Conservation (phyloP, 345 rosid species). For the Dipteronia sinensis region DNA sequence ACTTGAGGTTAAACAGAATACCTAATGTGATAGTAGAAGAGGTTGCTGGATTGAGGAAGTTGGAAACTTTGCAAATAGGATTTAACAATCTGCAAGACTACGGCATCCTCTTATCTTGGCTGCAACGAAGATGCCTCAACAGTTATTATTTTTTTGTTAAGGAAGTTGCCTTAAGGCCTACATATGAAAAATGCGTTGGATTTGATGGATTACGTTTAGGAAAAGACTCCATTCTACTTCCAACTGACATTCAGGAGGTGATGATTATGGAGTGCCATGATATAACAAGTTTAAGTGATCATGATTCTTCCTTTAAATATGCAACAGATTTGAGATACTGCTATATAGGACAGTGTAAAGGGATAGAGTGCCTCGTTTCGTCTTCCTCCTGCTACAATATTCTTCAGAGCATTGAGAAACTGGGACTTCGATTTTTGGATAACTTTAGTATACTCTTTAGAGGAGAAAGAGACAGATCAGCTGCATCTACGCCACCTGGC, state of each 20-base stretch:
- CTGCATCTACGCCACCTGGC: too few relatives aligned
- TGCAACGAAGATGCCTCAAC: background rate
- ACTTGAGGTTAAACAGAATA: background rate
- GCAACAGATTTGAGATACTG: background rate
- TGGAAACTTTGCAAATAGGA: background rate
- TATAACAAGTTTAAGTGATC: background rate
- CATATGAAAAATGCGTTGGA: too few relatives aligned
- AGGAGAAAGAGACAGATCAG: too few relatives aligned
- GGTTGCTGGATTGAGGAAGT: background rate
- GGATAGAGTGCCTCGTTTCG: too few relatives aligned
- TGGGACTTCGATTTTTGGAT: too few relatives aligned
- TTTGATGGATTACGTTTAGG: accelerated
- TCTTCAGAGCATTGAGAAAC: too few relatives aligned
- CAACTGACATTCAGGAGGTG: background rate
- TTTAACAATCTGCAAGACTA: background rate
- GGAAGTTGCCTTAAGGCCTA: background rate
- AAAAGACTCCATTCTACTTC: too few relatives aligned
- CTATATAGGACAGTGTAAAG: too few relatives aligned
- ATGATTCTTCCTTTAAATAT: background rate
- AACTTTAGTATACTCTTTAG: too few relatives aligned
- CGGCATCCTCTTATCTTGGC: background rate
- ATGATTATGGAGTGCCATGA: background rate
- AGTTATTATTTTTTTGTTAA: background rate
- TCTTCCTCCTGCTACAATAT: too few relatives aligned
- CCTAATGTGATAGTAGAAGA: too few relatives aligned